Evolutionary conservation across 345 rosid species (phyloP), one percentile per base, ranked within the genome.

Genomic region (Triadica sebifera): DNA sequence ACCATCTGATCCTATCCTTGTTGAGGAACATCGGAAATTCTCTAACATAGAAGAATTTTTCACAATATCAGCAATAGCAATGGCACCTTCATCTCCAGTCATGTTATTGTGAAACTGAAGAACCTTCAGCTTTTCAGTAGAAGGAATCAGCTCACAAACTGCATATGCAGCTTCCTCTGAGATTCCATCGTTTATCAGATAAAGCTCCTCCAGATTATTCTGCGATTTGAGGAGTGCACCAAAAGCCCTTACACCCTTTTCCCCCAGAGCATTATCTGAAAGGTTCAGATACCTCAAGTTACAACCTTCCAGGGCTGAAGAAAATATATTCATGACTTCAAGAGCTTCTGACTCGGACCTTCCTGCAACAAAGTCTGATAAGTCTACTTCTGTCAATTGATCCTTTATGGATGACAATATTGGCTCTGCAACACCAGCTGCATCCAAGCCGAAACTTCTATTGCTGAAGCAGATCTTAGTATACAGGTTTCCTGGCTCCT

Each of bases 81-180:
- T 69, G 7, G 97, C 97, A 38, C 97, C 99, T 68, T 89, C 89
- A 77, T 94, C 97, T 69, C 98, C 98, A 0, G 95, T 94, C 98
- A 92, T 92, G 79, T 94, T 92, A 66, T 95, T 95, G 63, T 90
- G 96, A 77, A 95, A 93, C 34, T 89, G 97, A 84, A 92, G 97
- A 50, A 91, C 86, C 87, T 53, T 90, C 65, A 94, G 87, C 69
- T 87, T 89, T 78, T 81, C 85, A 1, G 98, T 91, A 22, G 98
- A 92, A 70, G 98, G 93, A 83, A 94, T 82, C 75, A 94, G 65
- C 77, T 89, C 98, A 17, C 85, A 83, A 66, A 94, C 83, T 0
- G 95, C 98, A 51, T 70, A 76, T 47, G 98, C 97, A 69, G 98
- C 97, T 86, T 94, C 98, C 80, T 91, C 89, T 0, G 98, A 94